Base-by-base conservation (phyloP, 352 stramenopile species). In the Globisporangium lucens region DNA sequence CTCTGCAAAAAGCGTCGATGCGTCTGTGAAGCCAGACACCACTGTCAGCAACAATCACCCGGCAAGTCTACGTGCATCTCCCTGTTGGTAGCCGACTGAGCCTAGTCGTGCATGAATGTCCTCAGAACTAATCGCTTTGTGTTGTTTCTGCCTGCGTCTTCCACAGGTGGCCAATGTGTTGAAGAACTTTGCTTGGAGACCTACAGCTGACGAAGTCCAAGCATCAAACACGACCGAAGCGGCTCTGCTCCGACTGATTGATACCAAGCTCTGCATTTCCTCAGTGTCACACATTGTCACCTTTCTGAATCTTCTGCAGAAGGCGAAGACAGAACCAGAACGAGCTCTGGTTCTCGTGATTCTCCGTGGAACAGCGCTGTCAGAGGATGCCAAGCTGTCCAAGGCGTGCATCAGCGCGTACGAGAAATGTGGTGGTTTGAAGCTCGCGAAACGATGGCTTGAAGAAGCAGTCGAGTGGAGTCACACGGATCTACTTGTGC, bases 371-470 rank as follows among this genome's bases (percentile, higher is more conserved):
- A 94, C 86, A 17, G 82, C 83, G 29, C 82, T 82, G 5, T 75
- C 75, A 15, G 82, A 67, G 22, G 69, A 91, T 59, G 61, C 56
- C 2, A 91, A 92, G 63, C 70, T 94, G 5, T 80, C 83, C 24
- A 76, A 74, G 35, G 71, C 78, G 8, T 94, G 82, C 73, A 83
- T 82, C 8, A 58, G 47, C 24, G 76, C 77, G 13, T 95, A 92
- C 66, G 87, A 95, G 63, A 89, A 87, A 60, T 80, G 74, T 43
- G 85, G 83, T 20, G 87, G 87, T 0, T 66, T 95, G 35, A 89
- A 89, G 69, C 76, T 92, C n/a, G 81, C 85, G 41, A 87, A 85
- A 62, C 71, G 79, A 36, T 95, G 87, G 87, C 81, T 95, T 15
- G 84, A 92, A 35, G 78, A 84, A 53, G 85, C 85, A 17, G 83